phyloP scores from a whole-genome alignment of 2,329 filamentous ascomycete genomes.

The Phialophora chinensis region DNA sequence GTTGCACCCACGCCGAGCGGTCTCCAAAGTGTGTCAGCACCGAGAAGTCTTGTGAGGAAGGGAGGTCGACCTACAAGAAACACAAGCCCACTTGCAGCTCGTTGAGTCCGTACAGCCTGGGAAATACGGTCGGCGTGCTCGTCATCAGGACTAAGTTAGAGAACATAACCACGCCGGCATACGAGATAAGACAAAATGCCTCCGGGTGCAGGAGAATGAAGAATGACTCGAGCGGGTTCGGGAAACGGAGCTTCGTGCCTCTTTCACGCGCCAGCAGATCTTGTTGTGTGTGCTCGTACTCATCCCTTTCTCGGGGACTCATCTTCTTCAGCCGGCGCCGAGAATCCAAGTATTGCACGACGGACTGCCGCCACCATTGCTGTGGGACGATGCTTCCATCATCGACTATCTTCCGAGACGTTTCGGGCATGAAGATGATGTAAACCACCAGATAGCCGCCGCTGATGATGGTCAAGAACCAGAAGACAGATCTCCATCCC shows the following conservation, averaged over 20 bases:
- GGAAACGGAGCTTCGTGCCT: constrained; percentile 19
- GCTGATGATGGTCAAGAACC: constrained; percentile 59
- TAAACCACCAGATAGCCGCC: constrained; percentile 42
- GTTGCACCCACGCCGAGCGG: constrained; percentile 16
- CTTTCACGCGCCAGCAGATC: constrained; percentile 5
- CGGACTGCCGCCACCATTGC: constrained; percentile 23
- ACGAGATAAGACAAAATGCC: constrained; percentile 19
- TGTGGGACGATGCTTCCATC: constrained; percentile 47
- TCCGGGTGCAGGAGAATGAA: constrained; percentile 21
- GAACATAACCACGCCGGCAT: constrained; percentile 23
- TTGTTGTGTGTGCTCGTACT: constrained; percentile 7
- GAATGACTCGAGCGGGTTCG: constrained; percentile 22
- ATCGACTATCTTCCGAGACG: constrained; percentile 47
- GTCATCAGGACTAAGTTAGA: constrained; percentile 15
- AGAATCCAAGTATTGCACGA: constrained; percentile 19
- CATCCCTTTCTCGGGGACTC: constrained; percentile 12
- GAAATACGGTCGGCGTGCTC: constrained; percentile 22
- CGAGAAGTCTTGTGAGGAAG: not conserved
- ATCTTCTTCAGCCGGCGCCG: constrained; percentile 21
- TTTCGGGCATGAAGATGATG: constrained; percentile 46
- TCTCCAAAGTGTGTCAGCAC: not conserved
- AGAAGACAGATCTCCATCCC: constrained; percentile 61
- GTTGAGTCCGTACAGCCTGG: constrained; percentile 18
- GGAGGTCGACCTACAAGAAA: constrained; percentile 18
- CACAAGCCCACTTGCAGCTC: constrained; percentile 23